phyloP scores from a whole-genome alignment of 2,329 filamentous ascomycete genomes.

The Xylariaceae sp. region DNA sequence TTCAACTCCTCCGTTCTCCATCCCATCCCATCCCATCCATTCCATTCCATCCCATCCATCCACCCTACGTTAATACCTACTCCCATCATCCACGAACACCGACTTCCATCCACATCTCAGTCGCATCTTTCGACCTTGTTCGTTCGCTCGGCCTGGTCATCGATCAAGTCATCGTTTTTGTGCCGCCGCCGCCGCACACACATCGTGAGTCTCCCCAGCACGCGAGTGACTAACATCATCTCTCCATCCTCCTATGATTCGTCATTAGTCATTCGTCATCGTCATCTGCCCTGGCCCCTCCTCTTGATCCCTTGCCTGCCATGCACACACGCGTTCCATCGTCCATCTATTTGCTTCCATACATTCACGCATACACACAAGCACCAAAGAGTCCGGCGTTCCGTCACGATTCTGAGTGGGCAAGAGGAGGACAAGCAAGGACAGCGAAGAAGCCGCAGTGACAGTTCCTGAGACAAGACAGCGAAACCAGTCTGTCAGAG shows the following conservation, averaged over 20 bases:
- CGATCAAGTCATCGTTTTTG: background rate
- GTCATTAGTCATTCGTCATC: slow-evolving; percentile 16
- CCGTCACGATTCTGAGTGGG: background rate
- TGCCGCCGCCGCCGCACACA: background rate
- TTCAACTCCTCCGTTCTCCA: background rate
- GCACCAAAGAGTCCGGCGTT: background rate
- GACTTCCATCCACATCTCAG: background rate
- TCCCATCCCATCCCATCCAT: background rate
- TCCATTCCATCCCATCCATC: too few species aligned
- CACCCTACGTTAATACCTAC: background rate
- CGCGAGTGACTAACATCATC: background rate
- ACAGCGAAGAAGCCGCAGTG: too few species aligned
- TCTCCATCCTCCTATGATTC: background rate
- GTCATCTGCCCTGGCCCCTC: slow-evolving; percentile 12
- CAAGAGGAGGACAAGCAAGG: background rate
- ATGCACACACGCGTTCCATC: background rate
- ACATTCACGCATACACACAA: background rate
- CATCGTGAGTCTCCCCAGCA: background rate
- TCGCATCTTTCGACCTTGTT: background rate
- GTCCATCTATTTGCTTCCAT: background rate
- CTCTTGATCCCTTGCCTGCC: background rate
- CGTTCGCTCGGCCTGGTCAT: background rate
- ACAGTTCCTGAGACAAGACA: too few species aligned
- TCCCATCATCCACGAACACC: background rate
- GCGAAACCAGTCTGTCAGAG: too few species aligned